Evolutionary conservation across 2,329 filamentous ascomycete genomes (phyloP).

Genomic region (Ceratocystis harringtonii): DNA sequence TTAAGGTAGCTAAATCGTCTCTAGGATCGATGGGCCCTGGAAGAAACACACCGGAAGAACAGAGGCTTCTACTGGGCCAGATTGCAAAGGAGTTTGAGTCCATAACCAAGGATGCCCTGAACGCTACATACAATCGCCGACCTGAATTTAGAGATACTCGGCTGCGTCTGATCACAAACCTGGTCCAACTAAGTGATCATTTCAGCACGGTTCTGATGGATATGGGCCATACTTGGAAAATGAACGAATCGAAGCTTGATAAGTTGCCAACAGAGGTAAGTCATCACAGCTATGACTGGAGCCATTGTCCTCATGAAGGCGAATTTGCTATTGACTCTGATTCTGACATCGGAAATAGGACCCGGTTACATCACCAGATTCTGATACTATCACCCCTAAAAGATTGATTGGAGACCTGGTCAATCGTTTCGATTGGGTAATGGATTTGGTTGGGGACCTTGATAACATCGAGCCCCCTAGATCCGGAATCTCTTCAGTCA

Average conservation of each 20-base stretch:
- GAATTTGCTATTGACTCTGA: too few relatives aligned
- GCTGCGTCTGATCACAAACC: conserved; percentile 20
- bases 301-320: background rate
- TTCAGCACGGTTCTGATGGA: conserved; percentile 16
- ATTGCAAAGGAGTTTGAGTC: conserved; percentile 19
- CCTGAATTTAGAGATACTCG: conserved; percentile 13
- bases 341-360: background rate
- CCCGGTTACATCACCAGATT: background rate
- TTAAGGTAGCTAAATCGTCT: conserved; percentile 7
- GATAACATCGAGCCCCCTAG: background rate
- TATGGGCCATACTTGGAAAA: conserved; percentile 16
- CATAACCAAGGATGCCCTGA: conserved; percentile 16
- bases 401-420: background rate
- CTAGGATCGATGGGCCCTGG: conserved; percentile 17
- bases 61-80: conserved; percentile 17
- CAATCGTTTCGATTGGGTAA: background rate
- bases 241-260: background rate
- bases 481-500: conserved; percentile 20
- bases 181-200: conserved; percentile 18
- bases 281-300: background rate
- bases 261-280: fast-evolving
- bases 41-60: conserved; percentile 17
- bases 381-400: background rate
- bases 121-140: conserved; percentile 17
- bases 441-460: conserved; percentile 15